Conservation (phyloP, 2,329 filamentous ascomycete species). For the Sporothrix schenckii region DNA sequence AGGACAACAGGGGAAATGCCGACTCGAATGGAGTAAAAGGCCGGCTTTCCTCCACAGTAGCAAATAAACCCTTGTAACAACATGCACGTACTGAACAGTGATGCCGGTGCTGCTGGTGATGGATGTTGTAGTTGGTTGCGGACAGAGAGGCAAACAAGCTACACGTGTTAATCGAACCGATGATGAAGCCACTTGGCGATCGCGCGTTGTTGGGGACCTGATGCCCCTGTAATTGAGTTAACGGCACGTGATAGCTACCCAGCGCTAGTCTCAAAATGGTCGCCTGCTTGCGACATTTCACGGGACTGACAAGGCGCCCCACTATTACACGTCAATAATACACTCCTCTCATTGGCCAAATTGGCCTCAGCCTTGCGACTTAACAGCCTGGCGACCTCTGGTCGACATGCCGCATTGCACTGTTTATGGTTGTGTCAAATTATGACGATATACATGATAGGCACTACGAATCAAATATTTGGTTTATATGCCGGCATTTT, state of each 20-base stretch:
- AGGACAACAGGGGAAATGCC: not conserved
- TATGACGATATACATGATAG: not conserved
- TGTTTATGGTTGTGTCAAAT: not conserved
- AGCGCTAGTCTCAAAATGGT: not conserved
- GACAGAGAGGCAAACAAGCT: slow-evolving; percentile 14
- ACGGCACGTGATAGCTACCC: slow-evolving; percentile 29
- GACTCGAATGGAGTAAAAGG: slow-evolving; percentile 6
- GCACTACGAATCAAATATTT: no score
- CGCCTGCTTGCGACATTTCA: not conserved
- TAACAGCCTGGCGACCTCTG: not conserved
- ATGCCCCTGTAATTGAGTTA: slow-evolving; percentile 25
- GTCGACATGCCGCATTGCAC: not conserved
- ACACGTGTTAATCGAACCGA: not conserved
- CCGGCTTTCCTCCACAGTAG: slow-evolving; percentile 24
- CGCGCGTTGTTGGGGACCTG: slow-evolving; percentile 1
- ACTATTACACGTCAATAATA: not conserved
- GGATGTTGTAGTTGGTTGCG: slow-evolving; percentile 5
- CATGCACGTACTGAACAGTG: not conserved
- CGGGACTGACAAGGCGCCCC: not conserved
- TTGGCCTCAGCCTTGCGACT: not conserved
- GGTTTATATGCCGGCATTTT: no score
- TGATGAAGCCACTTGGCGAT: slow-evolving; percentile 34
- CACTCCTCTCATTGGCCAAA: not conserved
- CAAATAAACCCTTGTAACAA: not conserved
- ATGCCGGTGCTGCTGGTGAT: slow-evolving; percentile 1